A percentile compares a stretch with the other conserved stretches of the same genome.
Evolutionary conservation across 768 basidiomycete species (phyloP).

Genomic region (Cubamyces lactineus): DNA sequence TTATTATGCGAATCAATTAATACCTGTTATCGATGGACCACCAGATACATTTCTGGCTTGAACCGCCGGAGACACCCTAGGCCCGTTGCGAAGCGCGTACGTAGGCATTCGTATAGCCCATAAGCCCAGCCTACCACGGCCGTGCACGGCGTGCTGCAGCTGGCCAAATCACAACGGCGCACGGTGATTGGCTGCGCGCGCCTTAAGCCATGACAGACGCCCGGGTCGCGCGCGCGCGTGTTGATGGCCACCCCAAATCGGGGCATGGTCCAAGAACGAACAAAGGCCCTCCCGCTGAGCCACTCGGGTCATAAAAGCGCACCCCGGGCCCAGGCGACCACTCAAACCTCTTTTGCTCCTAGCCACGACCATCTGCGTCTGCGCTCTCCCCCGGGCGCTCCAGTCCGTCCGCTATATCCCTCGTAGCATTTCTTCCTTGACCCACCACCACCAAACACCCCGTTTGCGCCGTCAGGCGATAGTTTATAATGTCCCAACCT

Average conservation of each 20-base stretch:
- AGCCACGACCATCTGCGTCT: background rate
- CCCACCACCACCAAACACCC: background rate
- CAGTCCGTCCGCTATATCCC: background rate
- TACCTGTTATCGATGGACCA: background rate
- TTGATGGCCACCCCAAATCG: background rate
- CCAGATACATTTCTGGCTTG: background rate
- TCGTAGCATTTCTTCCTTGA: background rate
- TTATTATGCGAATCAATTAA: conserved; percentile 13
- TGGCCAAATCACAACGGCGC: no score
- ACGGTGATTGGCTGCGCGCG: no score
- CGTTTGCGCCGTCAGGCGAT: background rate
- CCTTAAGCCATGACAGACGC: background rate
- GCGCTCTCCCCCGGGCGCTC: background rate
- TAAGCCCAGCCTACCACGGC: no score
- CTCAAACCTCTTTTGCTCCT: background rate
- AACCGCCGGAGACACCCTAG: no score
- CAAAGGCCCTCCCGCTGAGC: conserved; percentile 3
- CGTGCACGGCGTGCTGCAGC: no score
- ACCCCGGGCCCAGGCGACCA: background rate
- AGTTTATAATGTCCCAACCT: background rate
- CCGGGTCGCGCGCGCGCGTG: background rate
- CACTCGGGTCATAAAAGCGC: conserved; percentile 5
- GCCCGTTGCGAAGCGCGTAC: no score
- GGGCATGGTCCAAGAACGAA: conserved; percentile 10
- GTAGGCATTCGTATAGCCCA: no score